Evolutionary conservation across 805 yeast species (phyloP).

Genomic region (Candida argentea): DNA sequence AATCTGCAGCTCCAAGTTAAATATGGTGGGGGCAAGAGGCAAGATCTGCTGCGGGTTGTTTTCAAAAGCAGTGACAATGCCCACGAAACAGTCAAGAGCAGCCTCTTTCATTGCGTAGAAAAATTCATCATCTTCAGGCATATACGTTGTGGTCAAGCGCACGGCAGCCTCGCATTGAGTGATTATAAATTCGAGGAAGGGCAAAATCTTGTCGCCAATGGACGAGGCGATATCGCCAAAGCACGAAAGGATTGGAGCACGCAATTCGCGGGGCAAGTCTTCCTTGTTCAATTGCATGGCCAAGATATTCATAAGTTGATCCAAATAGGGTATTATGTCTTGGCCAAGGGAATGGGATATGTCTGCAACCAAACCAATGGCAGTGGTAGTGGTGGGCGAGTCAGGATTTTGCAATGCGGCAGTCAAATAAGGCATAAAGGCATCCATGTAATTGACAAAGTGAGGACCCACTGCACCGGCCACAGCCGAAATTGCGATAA

Average conservation of each 20-base stretch:
- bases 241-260: conserved; percentile 82
- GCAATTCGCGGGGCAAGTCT: conserved; percentile 66
- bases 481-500: conserved; percentile 83
- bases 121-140: conserved; percentile 72
- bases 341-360: conserved; percentile 81
- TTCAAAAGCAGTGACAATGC: conserved; percentile 84
- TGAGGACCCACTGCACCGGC: conserved; percentile 68
- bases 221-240: conserved; percentile 94
- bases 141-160: conserved; percentile 48
- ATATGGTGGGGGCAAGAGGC: conserved; percentile 60
- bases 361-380: conserved; percentile 93
- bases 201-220: conserved; percentile 66
- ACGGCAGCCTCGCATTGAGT: conserved; percentile 63
- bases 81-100: conserved; percentile 92
- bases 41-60: conserved; percentile 54
- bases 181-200: conserved; percentile 73
- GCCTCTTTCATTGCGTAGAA: conserved; percentile 66
- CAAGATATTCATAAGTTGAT: conserved; percentile 73
- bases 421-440: conserved; percentile 74
- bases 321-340: conserved; percentile 62
- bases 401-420: conserved; percentile 76
- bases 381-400: conserved; percentile 74
- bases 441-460: conserved; percentile 68
- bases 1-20: conserved; percentile 54
- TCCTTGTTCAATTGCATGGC: conserved; percentile 62